A percentile compares a stretch with the other conserved stretches of the same genome.
Conservation (phyloP, 2,329 filamentous ascomycete species). For the Hypoxylon sp. region DNA sequence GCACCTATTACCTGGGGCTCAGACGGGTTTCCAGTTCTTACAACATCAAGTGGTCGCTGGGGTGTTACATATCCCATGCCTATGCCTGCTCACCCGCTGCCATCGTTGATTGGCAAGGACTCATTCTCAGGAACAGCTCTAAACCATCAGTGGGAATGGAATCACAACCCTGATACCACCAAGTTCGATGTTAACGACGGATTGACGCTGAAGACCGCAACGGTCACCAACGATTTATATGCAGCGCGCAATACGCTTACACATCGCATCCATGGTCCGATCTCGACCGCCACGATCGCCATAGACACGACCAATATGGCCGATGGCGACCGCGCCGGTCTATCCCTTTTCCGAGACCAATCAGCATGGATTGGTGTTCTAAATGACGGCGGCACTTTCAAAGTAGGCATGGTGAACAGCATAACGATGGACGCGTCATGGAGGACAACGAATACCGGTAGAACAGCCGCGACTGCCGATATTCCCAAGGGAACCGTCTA, state of each 20-base stretch:
- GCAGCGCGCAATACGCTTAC: slow-evolving; percentile 20
- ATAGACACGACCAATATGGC: slow-evolving; percentile 7
- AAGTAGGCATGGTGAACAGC: slow-evolving; percentile 13
- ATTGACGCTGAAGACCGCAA: slow-evolving; percentile 8
- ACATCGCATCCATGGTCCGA: slow-evolving; percentile 11
- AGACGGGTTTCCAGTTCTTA: slow-evolving; percentile 9
- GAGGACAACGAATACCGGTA: slow-evolving; percentile 12
- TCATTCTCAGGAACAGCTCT: background rate
- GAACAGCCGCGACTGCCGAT: slow-evolving; percentile 5
- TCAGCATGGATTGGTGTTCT: slow-evolving; percentile 13
- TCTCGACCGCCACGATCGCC: slow-evolving; percentile 12
- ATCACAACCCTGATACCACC: slow-evolving; percentile 12
- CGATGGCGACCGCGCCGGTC: slow-evolving; percentile 11
- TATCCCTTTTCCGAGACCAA: slow-evolving; percentile 10
- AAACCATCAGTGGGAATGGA: slow-evolving; percentile 19
- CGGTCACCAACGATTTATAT: slow-evolving; percentile 10
- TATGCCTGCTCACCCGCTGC: slow-evolving; percentile 5
- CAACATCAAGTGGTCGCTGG: background rate
- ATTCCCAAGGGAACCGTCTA: slow-evolving; percentile 3
- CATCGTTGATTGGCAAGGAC: slow-evolving; percentile 6
- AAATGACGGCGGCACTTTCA: background rate
- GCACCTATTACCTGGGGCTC: slow-evolving; percentile 18
- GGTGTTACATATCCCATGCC: slow-evolving; percentile 14
- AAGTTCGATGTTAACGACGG: slow-evolving; percentile 6
- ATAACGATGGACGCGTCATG: slow-evolving; percentile 13